Percentiles rank a stretch among this genome's conserved stretches.
Conservation (phyloP, 23 red algal genomes). For the Gracilaria gracilis region DNA sequence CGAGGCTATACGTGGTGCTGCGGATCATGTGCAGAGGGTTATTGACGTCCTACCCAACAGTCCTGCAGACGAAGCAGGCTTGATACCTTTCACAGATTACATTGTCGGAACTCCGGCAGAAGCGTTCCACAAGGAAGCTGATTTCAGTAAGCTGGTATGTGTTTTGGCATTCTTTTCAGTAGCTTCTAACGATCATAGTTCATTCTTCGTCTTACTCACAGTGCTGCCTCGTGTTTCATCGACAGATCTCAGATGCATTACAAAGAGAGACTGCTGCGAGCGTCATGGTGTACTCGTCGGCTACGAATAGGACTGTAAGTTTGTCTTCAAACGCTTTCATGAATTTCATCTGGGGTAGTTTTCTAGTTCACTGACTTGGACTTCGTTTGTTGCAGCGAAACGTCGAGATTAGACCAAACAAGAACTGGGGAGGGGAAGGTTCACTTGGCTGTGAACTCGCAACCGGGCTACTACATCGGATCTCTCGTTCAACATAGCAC, state of each 20-base stretch:
- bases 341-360: too few species aligned
- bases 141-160: conserved; percentile 73
- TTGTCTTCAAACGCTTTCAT: not conserved
- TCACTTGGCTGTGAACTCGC: conserved; percentile 71
- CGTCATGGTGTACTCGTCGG: conserved; percentile 69
- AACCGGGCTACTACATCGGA: conserved; percentile 62
- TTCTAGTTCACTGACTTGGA: not conserved
- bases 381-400: conserved; percentile 38
- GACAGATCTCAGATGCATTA: conserved; percentile 56
- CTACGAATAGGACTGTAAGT: conserved; percentile 66
- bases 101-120: conserved; percentile 87
- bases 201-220: not conserved
- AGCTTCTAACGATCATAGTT: not conserved
- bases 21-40: conserved; percentile 76
- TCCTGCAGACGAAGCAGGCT: conserved; percentile 82
- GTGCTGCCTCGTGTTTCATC: not conserved
- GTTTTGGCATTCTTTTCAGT: not conserved
- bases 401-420: conserved; percentile 63
- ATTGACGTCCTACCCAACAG: conserved; percentile 78
- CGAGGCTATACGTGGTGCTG: conserved; percentile 66
- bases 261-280: conserved; percentile 60
- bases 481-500: conserved; percentile 41
- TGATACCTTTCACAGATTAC: conserved; percentile 76
- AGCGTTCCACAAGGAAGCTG: conserved; percentile 72
- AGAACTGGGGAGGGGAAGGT: conserved; percentile 70